These are phyloP conservation scores for Aspergillus pseudotamarii DNA, from an alignment of 2,329 filamentous ascomycete genomes.

Conservation along the genomic window DNA sequence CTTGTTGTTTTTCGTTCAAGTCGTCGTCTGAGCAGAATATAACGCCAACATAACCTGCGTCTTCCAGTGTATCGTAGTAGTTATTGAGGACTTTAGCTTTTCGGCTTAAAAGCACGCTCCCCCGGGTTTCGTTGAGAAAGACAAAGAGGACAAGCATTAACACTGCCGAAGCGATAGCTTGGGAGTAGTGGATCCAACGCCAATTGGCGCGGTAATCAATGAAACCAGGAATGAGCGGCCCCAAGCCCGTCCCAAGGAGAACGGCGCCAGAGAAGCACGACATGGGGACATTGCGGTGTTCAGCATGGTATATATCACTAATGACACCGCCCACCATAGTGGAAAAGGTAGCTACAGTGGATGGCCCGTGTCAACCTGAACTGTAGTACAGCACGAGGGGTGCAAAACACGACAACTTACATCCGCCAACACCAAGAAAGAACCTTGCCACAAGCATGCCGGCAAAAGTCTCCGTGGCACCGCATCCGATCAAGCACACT, in stretches of 20 bases:
- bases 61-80: slow-evolving; percentile 74
- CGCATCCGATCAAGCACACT: slow-evolving; percentile 71
- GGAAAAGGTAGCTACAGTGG: slow-evolving; percentile 59
- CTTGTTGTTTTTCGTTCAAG: slow-evolving; percentile 25
- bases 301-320: slow-evolving; percentile 75
- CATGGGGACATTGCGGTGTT: slow-evolving; percentile 82
- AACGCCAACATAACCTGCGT: slow-evolving; percentile 59
- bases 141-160: slow-evolving; percentile 64
- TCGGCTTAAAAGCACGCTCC: slow-evolving; percentile 71
- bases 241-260: slow-evolving; percentile 73
- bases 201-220: slow-evolving; percentile 68
- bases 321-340: slow-evolving; percentile 87
- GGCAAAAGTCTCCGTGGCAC: slow-evolving; percentile 65
- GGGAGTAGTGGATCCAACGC: slow-evolving; percentile 86
- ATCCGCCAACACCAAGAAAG: slow-evolving; percentile 71
- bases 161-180: slow-evolving; percentile 67
- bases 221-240: slow-evolving; percentile 69
- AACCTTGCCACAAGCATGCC: slow-evolving; percentile 77
- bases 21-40: slow-evolving; percentile 43
- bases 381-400: neutral
- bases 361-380: neutral
- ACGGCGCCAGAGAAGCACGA: slow-evolving; percentile 76
- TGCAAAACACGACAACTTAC: slow-evolving; percentile 48
- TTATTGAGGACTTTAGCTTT: slow-evolving; percentile 72
- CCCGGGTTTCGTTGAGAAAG: slow-evolving; percentile 77